phyloP scores from a whole-genome alignment of 1,284 basidiomycete species.

The Pulchroboletus neoregius region DNA sequence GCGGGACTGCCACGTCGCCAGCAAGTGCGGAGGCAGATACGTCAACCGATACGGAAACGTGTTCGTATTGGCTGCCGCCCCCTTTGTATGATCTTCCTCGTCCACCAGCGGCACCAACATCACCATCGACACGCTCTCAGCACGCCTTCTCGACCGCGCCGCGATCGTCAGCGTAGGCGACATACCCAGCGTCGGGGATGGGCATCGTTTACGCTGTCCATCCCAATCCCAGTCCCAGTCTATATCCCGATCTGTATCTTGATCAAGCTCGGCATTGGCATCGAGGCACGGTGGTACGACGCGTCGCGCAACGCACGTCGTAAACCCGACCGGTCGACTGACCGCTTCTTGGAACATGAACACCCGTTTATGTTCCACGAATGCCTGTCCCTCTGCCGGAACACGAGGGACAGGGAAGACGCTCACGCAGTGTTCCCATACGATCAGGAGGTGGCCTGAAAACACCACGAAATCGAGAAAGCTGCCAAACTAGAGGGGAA shows the following conservation, averaged over 20 bases:
- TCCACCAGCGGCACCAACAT: constrained; percentile 27
- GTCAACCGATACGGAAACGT: constrained; percentile 22
- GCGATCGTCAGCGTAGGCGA: constrained; percentile 25
- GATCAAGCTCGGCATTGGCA: too few relatives aligned
- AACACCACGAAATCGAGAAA: constrained; percentile 29
- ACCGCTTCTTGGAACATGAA: constrained; percentile 29
- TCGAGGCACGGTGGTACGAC: background rate
- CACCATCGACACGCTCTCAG: constrained; percentile 18
- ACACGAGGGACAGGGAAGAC: constrained; percentile 26
- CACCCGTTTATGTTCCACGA: constrained; percentile 24
- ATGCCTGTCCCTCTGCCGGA: constrained; percentile 21
- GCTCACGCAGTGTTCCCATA: constrained; percentile 29
- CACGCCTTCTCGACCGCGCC: constrained; percentile 14
- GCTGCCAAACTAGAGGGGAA: constrained; percentile 17
- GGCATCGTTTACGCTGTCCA: too few relatives aligned
- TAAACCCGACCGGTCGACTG: constrained; percentile 25
- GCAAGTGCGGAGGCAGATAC: constrained; percentile 11
- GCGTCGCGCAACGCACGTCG: constrained; percentile 21
- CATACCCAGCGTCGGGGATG: background rate
- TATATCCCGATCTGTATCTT: background rate
- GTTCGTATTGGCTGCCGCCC: background rate
- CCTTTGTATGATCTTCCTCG: background rate
- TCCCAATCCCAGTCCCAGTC: background rate
- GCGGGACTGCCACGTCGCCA: background rate
- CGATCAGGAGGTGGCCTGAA: constrained; percentile 21